Conservation (phyloP, 2,329 filamentous ascomycete species). For the Alternaria solani region DNA sequence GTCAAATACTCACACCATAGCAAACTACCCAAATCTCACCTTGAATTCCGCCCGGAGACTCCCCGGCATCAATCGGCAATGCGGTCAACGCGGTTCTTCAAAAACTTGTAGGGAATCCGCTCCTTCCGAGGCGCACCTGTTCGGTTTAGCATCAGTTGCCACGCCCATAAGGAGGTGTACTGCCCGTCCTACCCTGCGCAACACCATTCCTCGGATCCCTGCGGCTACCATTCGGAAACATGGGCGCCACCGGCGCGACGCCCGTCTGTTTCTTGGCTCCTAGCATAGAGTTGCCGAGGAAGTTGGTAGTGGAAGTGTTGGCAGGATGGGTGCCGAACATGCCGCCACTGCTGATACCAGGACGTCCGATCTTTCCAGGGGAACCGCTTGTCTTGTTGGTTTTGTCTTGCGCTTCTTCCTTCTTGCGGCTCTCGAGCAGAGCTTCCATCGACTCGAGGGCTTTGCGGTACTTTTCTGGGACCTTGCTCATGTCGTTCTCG, state of each 20-base stretch:
- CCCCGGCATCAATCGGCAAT: background rate
- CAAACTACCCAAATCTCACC: background rate
- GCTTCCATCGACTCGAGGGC: slow-evolving; percentile 3
- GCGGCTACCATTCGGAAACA: slow-evolving; percentile 16
- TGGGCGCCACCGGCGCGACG: slow-evolving; percentile 33
- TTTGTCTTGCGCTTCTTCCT: background rate
- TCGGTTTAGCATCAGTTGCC: background rate
- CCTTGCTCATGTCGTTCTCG: background rate
- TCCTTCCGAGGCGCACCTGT: background rate
- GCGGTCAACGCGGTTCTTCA: background rate
- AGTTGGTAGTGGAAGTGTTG: slow-evolving; percentile 7
- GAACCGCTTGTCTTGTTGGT: background rate
- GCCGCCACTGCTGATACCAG: background rate
- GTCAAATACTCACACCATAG: background rate
- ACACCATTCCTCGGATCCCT: slow-evolving; percentile 16
- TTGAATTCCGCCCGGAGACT: background rate
- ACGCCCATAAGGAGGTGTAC: background rate
- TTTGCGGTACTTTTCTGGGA: background rate
- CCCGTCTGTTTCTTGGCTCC: slow-evolving; percentile 21
- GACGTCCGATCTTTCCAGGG: background rate
- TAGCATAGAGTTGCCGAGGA: slow-evolving; percentile 25
- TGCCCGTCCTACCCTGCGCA: background rate
- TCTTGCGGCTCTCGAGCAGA: background rate
- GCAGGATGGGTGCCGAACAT: slow-evolving; percentile 16
- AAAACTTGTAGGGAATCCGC: background rate